Percentiles rank a stretch among this genome's conserved stretches.
Conservation (phyloP, 139 green algal genomes). For the Chlorella ohadii region DNA sequence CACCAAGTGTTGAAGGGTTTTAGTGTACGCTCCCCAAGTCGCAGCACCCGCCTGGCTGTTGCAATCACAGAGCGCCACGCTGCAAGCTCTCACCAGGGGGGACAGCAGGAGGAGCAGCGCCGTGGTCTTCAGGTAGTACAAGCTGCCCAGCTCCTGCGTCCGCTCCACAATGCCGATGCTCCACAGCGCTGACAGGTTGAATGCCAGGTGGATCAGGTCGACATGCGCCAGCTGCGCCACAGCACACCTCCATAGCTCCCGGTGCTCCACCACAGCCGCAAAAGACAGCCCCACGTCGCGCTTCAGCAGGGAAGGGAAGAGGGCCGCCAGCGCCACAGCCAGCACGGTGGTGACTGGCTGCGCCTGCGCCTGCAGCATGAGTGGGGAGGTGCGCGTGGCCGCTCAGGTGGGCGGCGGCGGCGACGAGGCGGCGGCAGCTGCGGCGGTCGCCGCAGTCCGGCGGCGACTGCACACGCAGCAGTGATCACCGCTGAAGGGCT, state of each 20-base stretch:
- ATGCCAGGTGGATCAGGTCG: slow-evolving; percentile 68
- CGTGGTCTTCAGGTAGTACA: slow-evolving; percentile 60
- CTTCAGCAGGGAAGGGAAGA: neutral
- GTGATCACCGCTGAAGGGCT: too few species aligned
- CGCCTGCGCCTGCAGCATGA: neutral
- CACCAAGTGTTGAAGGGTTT: too few species aligned
- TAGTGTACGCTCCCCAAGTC: too few species aligned
- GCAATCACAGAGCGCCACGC: too few species aligned
- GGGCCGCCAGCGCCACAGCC: neutral
- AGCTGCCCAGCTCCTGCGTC: slow-evolving; percentile 11
- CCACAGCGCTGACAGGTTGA: slow-evolving; percentile 78
- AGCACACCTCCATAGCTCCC: slow-evolving; percentile 63
- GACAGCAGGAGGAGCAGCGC: slow-evolving; percentile 61
- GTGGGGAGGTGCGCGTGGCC: neutral
- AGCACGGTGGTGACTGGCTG: too few species aligned
- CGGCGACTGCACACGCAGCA: too few species aligned
- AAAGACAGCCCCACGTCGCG: slow-evolving; percentile 70
- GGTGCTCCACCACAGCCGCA: slow-evolving; percentile 29
- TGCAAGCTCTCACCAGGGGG: slow-evolving; percentile 20
- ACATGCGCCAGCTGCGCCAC: slow-evolving; percentile 67
- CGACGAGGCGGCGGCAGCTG: too few species aligned
- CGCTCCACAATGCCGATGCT: slow-evolving; percentile 54
- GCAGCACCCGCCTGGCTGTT: too few species aligned
- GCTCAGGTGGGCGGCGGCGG: neutral
- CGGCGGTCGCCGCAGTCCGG: too few species aligned